Evolutionary conservation across 257 asterid genomes (phyloP), one percentile per base, ranked within the genome.

Genomic region (Ligustrum vulgare): DNA sequence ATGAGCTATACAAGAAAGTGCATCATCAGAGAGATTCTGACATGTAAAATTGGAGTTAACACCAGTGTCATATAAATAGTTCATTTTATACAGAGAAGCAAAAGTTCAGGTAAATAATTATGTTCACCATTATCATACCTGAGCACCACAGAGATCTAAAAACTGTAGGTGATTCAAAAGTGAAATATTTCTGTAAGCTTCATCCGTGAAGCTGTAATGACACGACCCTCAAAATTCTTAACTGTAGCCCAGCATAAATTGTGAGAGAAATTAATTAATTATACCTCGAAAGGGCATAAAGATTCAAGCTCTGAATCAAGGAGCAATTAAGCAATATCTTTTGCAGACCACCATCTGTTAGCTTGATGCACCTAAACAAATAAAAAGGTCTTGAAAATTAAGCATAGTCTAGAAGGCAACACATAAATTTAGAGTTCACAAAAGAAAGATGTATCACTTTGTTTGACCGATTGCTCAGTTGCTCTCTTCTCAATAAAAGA

Each of bases 71-170:
- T 45, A 36, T 71, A 63, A 58, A 47, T 64, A 51, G 51, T 69
- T 56, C 8, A 54, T n/a, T 45, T 10, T 77, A 51, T 71, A 45
- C 32, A 60, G 2, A 20, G 58, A 63, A 16, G 45, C 18, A 20
- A 32, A 11, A 43, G 70, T 56, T 75, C 69, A 60, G 66, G 67
- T 36, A 47, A 22, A 69, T 58, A 69, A n/a, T 8, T 75, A 11
- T 41, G 34, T 31, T 56, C 25, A 77, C 64, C 33, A 33, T 36
- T 63, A 75, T 43, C 79, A 78, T 84, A 94, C 99, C 98, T 94
- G 99, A 76, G 98, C 96, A 77, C 99, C 99, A 85, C 99, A 94
- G 66, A 92, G 97, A 83, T 92, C 98, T 72, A 94, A 79, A 77
- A 85, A 87, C 60, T 67, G 87, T 37, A 94, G 99, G 81, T 82